A percentile compares a stretch with the other conserved stretches of the same genome.
These are phyloP conservation scores for Coniophora puteana DNA, from an alignment of 1,284 basidiomycete genomes.

Conservation along the genomic window DNA sequence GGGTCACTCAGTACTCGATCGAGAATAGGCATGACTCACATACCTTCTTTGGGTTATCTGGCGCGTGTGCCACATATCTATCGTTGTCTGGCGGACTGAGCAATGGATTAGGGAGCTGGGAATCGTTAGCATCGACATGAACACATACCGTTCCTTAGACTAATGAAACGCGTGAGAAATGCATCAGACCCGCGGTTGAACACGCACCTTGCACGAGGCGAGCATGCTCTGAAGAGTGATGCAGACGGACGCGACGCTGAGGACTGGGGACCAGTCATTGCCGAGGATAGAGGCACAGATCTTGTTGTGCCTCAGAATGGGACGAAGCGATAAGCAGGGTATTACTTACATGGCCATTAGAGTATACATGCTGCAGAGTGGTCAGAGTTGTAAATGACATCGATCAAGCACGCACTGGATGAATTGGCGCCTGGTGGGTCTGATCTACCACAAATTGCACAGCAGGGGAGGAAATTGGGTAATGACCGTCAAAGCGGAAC, in stretches of 20 bases:
- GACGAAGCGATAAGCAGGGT: constrained; percentile 1
- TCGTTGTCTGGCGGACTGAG: constrained; percentile 74
- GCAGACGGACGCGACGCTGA: constrained; percentile 75
- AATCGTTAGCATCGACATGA: neutral
- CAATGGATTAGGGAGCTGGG: constrained; percentile 8
- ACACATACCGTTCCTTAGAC: constrained; percentile 69
- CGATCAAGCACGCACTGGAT: constrained; percentile 53
- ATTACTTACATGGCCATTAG: constrained; percentile 73
- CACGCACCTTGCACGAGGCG: constrained; percentile 75
- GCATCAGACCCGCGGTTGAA: neutral
- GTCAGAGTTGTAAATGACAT: constrained; percentile 12
- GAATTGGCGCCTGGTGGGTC: constrained; percentile 59
- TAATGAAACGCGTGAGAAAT: constrained; percentile 23
- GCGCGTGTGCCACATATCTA: constrained; percentile 73
- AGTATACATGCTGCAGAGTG: constrained; percentile 68
- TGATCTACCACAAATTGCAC: constrained; percentile 75
- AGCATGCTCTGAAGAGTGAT: constrained; percentile 86
- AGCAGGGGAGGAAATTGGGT: constrained; percentile 80
- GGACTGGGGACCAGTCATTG: constrained; percentile 82
- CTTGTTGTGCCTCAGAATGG: constrained; percentile 31
- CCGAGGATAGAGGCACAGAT: constrained; percentile 85
- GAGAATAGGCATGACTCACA: no score
- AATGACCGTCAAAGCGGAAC: constrained; percentile 72
- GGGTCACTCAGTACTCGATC: no score
- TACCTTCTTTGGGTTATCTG: constrained; percentile 86